Evolutionary conservation across 495 filamentous ascomycete genomes (phyloP).

Genomic region (Lasiosphaeria miniovina): DNA sequence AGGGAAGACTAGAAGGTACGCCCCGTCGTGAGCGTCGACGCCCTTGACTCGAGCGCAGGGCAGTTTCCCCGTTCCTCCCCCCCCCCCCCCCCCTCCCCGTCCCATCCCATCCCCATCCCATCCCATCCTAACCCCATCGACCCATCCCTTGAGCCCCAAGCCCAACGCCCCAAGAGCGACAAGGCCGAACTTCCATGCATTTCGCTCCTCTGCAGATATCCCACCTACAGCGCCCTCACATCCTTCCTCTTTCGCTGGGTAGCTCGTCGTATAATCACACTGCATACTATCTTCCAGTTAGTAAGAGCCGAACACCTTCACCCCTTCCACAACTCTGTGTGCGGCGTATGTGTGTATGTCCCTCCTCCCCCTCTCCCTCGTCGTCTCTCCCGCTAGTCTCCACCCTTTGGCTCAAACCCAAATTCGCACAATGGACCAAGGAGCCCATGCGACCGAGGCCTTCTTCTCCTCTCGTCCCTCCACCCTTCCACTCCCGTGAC

Average conservation of each 20-base stretch:
- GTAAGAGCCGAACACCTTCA: background rate
- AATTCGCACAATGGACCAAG: slow-evolving; percentile 1
- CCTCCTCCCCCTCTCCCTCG: background rate
- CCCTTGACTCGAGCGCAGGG: slow-evolving; percentile 1
- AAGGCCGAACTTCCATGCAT: background rate
- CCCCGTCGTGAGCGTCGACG: background rate
- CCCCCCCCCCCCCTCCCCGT: background rate
- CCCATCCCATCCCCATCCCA: background rate
- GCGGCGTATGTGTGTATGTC: background rate
- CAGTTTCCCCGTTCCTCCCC: background rate
- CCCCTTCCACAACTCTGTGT: background rate
- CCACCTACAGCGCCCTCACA: background rate
- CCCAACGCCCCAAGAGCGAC: background rate
- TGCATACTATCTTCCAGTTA: background rate
- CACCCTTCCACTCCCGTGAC: slow-evolving; percentile 9
- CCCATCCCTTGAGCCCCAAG: background rate
- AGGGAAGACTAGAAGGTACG: background rate
- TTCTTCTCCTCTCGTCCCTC: background rate
- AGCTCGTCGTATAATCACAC: background rate
- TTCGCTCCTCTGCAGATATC: too few species aligned
- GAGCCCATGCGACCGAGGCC: slow-evolving; percentile 11
- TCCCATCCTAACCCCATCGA: background rate
- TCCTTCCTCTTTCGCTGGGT: background rate
- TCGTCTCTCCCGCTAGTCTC: background rate
- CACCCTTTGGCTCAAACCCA: background rate